Evolutionary conservation across 768 basidiomycete species (phyloP), one percentile per base, ranked within the genome.

Genomic region (Lanmaoa rubissima): DNA sequence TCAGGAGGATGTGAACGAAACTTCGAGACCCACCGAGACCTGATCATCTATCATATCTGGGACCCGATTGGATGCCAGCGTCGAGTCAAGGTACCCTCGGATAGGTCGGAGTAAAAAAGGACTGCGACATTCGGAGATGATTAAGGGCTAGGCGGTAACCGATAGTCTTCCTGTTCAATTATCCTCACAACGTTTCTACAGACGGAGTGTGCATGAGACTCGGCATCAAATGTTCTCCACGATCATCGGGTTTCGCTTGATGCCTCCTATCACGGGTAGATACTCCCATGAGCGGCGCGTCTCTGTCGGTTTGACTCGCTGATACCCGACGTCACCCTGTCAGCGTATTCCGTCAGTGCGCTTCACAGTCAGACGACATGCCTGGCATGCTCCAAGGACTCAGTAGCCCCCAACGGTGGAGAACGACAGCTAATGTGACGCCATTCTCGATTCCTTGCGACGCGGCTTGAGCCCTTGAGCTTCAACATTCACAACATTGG

Each of bases 121-220:
- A 32, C 24, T 19, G n/a, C 16, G 45, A 35, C 17, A 9, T 5
- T 35, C 32, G 45, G 44, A 31, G 14, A 35, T 12, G 38, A 44
- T 43, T 16, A 24, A 26, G 35, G 17, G 36, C n/a, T 26, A 13
- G 3, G 3, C 21, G 21, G 68, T 34, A 55, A 38, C n/a, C n/a
- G 47, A 51, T 71, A 65, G 3, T 61, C 59, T 10, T 63, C 53
- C 39, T 57, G 42, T 54, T 19, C 21, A 12, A 62, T 61, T 43
- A 36, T 35, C 43, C 40, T 56, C 16, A 48, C 48, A 14, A 51
- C 21, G 12, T 38, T 24, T 9, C 48, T 58, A 35, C 46, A 62
- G 5, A 43, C 60, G 63, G 61, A 42, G 40, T 17, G 4, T 19
- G 8, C 21, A 40, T 17, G 14, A 19, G n/a, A 17, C 17, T 2